Percentiles rank a stretch among this genome's conserved stretches.
Conservation (phyloP, 2,329 filamentous ascomycete genomes). For the Dryadomyces quercus-mongolicae region DNA sequence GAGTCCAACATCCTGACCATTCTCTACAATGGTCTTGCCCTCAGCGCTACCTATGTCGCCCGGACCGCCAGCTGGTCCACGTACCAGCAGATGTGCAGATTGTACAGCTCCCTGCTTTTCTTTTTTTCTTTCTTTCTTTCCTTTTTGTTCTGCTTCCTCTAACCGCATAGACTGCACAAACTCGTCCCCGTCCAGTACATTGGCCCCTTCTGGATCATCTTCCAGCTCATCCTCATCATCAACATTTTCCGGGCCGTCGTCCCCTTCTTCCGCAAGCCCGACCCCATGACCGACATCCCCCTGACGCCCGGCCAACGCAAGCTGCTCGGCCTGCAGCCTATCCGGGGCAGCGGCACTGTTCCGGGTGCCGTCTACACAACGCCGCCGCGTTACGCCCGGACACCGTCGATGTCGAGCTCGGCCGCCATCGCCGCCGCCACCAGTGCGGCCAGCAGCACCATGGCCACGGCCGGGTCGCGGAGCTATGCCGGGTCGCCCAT, state of each 20-base stretch:
- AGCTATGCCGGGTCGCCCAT: slow-evolving; percentile 31
- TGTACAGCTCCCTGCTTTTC: slow-evolving; percentile 23
- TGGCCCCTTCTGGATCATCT: slow-evolving; percentile 30
- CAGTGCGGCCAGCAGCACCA: slow-evolving; percentile 12
- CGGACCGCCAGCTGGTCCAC: slow-evolving; percentile 14
- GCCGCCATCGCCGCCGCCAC: slow-evolving; percentile 12
- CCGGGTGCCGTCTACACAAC: slow-evolving; percentile 67
- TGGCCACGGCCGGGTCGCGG: slow-evolving; percentile 14
- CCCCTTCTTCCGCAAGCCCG: slow-evolving; percentile 58
- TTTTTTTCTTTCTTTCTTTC: background rate
- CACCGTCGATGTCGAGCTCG: slow-evolving; percentile 49
- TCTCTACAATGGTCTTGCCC: slow-evolving; percentile 47
- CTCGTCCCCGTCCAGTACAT: slow-evolving; percentile 23
- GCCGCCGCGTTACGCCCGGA: slow-evolving; percentile 75
- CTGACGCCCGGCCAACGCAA: slow-evolving; percentile 81
- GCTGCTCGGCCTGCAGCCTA: slow-evolving; percentile 68
- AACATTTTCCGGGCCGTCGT: slow-evolving; percentile 62
- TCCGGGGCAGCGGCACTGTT: slow-evolving; percentile 42
- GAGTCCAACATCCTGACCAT: slow-evolving; percentile 64
- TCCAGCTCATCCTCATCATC: slow-evolving; percentile 47
- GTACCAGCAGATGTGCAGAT: slow-evolving; percentile 21
- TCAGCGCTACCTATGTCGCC: slow-evolving; percentile 17
- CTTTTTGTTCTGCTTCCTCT: background rate
- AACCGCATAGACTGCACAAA: slow-evolving; percentile 18
- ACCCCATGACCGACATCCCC: slow-evolving; percentile 78